phyloP scores from a whole-genome alignment of 805 yeast genomes.

The Candida vaughaniae region DNA sequence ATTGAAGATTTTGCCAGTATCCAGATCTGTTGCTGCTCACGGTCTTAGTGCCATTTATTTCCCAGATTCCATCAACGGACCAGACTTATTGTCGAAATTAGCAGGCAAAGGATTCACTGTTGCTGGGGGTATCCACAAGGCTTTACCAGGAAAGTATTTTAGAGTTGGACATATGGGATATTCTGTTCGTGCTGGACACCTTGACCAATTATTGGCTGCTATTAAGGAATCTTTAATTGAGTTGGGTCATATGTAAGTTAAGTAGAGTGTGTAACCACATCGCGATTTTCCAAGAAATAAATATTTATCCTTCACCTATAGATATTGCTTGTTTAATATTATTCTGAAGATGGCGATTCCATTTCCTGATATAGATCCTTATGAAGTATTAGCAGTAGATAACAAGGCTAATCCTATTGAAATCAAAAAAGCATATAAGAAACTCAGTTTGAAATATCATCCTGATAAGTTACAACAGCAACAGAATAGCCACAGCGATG shows the following conservation, averaged over 20 bases:
- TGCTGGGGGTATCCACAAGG: slow-evolving; percentile 89
- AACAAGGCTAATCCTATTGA: slow-evolving; percentile 46
- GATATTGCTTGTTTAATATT: too few relatives aligned
- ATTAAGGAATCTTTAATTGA: slow-evolving; percentile 30
- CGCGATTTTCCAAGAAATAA: too few relatives aligned
- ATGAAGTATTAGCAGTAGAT: slow-evolving; percentile 48
- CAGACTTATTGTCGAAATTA: slow-evolving; percentile 58
- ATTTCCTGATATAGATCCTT: slow-evolving; percentile 62
- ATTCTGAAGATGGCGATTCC: slow-evolving; percentile 41
- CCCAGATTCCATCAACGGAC: slow-evolving; percentile 71
- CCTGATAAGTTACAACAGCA: slow-evolving; percentile 62
- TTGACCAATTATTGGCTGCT: slow-evolving; percentile 32
- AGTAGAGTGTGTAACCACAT: too few relatives aligned
- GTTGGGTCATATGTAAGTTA: too few relatives aligned
- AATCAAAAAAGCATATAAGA: slow-evolving; percentile 67
- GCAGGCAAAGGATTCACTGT: slow-evolving; percentile 70
- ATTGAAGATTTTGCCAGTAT: slow-evolving; percentile 64
- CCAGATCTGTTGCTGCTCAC: slow-evolving; percentile 67
- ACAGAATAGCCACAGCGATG: slow-evolving; percentile 3
- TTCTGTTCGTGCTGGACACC: slow-evolving; percentile 48
- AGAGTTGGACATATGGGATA: slow-evolving; percentile 97
- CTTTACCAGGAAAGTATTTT: slow-evolving; percentile 76
- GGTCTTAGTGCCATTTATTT: slow-evolving; percentile 84
- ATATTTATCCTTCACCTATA: too few relatives aligned
- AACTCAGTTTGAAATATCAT: slow-evolving; percentile 60